Conservation (phyloP, 305 asterid genomes). For the Solanum hybrid region DNA sequence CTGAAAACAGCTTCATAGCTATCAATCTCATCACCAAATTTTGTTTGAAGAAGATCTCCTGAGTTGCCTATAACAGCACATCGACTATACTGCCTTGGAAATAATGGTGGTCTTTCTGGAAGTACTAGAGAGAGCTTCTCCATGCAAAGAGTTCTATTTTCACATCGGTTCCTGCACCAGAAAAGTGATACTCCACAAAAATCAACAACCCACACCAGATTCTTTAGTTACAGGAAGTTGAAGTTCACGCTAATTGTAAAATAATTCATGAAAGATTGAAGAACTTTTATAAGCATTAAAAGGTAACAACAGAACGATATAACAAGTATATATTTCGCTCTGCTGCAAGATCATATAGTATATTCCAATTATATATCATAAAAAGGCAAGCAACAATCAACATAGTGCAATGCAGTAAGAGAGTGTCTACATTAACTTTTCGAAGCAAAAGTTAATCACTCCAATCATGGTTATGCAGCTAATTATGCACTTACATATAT, state of each 20-base stretch:
- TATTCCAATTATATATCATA: not conserved
- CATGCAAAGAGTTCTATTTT: slow-evolving; percentile 77
- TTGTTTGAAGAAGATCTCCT: slow-evolving; percentile 86
- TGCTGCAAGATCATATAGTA: not conserved
- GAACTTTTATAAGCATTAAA: not conserved
- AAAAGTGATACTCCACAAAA: not conserved
- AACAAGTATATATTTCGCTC: not conserved
- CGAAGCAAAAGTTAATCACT: not conserved
- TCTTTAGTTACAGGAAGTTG: not conserved
- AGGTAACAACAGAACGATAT: not conserved
- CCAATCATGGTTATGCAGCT: not conserved
- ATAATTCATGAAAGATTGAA: not conserved
- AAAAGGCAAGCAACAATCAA: not conserved
- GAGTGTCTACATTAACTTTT: not conserved
- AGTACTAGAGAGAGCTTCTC: slow-evolving; percentile 90
- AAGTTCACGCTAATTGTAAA: not conserved
- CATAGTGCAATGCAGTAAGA: not conserved
- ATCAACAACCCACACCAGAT: not conserved
- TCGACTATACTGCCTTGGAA: slow-evolving; percentile 68
- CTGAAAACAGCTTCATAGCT: slow-evolving; percentile 72
- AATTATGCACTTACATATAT: not conserved
- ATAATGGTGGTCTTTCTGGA: slow-evolving; percentile 73
- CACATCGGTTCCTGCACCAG: slow-evolving; percentile 60
- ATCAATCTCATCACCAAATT: slow-evolving; percentile 88
- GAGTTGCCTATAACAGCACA: slow-evolving; percentile 99